phyloP scores from a whole-genome alignment of 208 protist genomes.

The Trypanosoma conorhini region DNA sequence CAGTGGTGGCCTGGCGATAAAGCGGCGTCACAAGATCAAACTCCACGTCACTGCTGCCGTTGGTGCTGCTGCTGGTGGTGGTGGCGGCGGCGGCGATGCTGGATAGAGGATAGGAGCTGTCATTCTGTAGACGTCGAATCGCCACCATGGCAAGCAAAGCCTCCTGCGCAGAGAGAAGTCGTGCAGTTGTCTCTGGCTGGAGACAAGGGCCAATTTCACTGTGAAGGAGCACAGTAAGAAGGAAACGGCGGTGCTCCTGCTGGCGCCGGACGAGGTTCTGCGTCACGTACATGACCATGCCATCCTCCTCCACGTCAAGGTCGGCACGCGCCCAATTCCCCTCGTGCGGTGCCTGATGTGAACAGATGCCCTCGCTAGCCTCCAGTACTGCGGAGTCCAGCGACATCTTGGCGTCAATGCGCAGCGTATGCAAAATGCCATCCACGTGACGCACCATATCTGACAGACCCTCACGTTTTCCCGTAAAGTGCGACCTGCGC shows the following conservation, averaged over 20 bases:
- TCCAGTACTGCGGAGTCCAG: slow-evolving; percentile 69
- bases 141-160: slow-evolving; percentile 54
- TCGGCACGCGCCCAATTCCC: slow-evolving; percentile 79
- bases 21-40: slow-evolving; percentile 24
- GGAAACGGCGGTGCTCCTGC: slow-evolving; percentile 72
- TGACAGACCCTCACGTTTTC: slow-evolving; percentile 5
- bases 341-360: slow-evolving; percentile 23
- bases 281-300: slow-evolving; percentile 74
- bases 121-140: slow-evolving; percentile 78
- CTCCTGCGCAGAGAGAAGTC: slow-evolving; percentile 74
- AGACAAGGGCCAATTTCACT: slow-evolving; percentile 37
- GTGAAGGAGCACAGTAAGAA: slow-evolving; percentile 59
- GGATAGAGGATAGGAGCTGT: slow-evolving; percentile 31
- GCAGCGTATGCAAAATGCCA: slow-evolving; percentile 39
- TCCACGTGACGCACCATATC: slow-evolving; percentile 14
- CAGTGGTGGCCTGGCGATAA: slow-evolving; percentile 10
- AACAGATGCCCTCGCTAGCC: slow-evolving; percentile 39
- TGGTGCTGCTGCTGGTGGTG: background rate
- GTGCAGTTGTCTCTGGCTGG: slow-evolving; percentile 45
- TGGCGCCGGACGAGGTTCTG: slow-evolving; percentile 57
- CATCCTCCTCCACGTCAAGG: slow-evolving; percentile 70
- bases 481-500: slow-evolving; percentile 26
- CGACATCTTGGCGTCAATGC: slow-evolving; percentile 44
- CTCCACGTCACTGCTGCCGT: slow-evolving; percentile 6
- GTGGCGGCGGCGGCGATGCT: slow-evolving; percentile 3